Base-by-base conservation (phyloP, 148 eudicot genomes). In the Diospyros lotus region DNA sequence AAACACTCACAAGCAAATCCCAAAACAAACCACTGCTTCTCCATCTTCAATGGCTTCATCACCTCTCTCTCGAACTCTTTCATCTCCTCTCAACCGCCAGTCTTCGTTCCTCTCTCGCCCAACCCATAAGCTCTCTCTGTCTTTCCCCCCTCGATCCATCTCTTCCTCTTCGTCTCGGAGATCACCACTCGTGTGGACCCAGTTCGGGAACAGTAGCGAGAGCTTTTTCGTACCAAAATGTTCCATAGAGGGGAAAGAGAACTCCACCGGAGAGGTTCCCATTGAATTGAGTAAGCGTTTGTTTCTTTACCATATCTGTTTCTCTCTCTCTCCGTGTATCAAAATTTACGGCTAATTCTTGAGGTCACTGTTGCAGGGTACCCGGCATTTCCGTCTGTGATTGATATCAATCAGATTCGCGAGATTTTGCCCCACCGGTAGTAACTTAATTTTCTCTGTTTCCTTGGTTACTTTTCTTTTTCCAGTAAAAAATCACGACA, bases 401-500 rank as follows among this genome's bases (percentile, higher is more conserved):
- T 94, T 89, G 97, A 92, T 75, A 92, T 94, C 81, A 90, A 92
- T 73, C 89, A 90, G 81, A 92, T 94, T 86, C 96, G 93, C 18
- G 92, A 90, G 53, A 89, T 94, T 82, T 81, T 94, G 75, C 98
- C 98, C 68, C 98, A 92, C 62, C 83, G 98, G 97, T 94, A 62
- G 18, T 89, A 28, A 28, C 28, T 28, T 28, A 28, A 28, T 28
- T 28, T 28, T 28, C 28, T 82, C 62, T 39, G 43, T 41, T 54
- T 11, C 3, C 0, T 4, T 9, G 12, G 50, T 5, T 40, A 64
- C 50, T 55, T 51, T 43, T 2, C 15, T 11, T 43, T 17, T 6
- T 65, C 4, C 13, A 13, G 8, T 56, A 10, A 6, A 56, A 53
- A 53, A 14, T 2, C 60, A 56, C 15, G 17, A 8, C 17, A 13